phyloP scores from a whole-genome alignment of 805 yeast genomes.

The Clavispora fructus region DNA sequence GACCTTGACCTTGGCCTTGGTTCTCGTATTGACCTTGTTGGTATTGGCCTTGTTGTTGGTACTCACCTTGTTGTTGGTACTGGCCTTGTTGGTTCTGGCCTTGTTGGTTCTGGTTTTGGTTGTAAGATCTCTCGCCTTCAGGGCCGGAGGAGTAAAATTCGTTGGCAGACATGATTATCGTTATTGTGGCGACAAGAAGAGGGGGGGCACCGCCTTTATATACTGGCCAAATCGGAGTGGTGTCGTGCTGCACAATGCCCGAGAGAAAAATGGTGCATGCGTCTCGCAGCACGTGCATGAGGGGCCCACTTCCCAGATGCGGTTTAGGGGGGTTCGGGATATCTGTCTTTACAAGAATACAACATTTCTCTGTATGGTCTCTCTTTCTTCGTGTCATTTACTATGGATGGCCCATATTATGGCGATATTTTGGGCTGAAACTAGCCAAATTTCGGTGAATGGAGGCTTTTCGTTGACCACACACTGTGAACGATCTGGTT shows the following conservation, averaged over 20 bases:
- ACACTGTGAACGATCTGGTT: no score
- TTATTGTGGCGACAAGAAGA: background rate
- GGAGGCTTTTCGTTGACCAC: no score
- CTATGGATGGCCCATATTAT: no score
- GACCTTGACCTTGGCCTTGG: constrained; percentile 6
- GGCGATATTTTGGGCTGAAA: no score
- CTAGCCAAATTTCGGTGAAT: no score
- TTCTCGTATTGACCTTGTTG: background rate
- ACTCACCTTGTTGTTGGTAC: no score
- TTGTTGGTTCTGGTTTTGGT: constrained; percentile 9
- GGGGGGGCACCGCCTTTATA: background rate
- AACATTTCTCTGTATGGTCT: no score
- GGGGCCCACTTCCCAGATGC: background rate
- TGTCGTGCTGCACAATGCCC: background rate
- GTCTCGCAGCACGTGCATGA: background rate
- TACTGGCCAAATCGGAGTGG: background rate
- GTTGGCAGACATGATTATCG: constrained; percentile 47
- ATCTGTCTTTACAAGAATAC: no score
- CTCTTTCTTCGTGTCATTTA: no score
- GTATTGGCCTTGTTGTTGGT: background rate
- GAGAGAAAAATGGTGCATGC: background rate
- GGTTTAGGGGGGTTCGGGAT: background rate
- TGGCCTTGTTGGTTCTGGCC: no score
- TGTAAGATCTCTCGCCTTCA: constrained; percentile 13
- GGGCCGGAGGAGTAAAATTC: constrained; percentile 46